Base-by-base conservation (phyloP, 176 grass and related monocot genomes). In the Oryza longistaminata region DNA sequence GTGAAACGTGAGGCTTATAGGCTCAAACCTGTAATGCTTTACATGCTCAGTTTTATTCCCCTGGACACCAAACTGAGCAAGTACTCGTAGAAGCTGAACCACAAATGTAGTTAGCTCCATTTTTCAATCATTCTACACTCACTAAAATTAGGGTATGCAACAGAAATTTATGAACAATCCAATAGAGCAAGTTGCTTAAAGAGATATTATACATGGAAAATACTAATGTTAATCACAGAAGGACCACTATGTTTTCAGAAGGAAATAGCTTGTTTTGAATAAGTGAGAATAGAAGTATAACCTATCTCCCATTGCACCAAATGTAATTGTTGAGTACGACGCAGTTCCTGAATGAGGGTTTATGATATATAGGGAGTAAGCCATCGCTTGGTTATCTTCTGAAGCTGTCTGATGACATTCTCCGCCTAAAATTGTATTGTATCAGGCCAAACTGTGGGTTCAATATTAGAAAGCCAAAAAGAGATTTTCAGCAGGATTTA, bases 251-350 rank as follows among this genome's bases (percentile, higher is more conserved):
- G 45, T 19, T 80, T 75, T 66, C 74, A 52, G 48, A 79, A 37
- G 45, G 48, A 73, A 83, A 83, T 83, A 81, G 45, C 42, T 45
- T 78, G 44, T 45, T 37, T 37, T 31, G 0, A 92, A 83, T 60
- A 88, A 7, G 80, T 40, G 27, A 71, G 16, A 55, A 90, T 25
- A 72, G 71, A 74, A 24, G 11, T 74, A 90, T 73, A 75, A 99
- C 97, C 97, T 96, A 87, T 99, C 97, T 78, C 97, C 97, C 93
- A 99, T 96, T 68, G 97, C 97, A 91, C 97, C 97, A 39, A 99
- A 96, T 89, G 97, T 99, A 85, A 99, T 94, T 88, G 92, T 99
- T 76, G 97, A 96, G 81, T 96, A 92, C 16, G 92, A 87, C 37
- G 97, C 40, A 80, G 91, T 89, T 71, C 97, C 97, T 76, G 97